Evolutionary conservation across 2,329 filamentous ascomycete genomes (phyloP), one percentile per base, ranked within the genome.

Genomic region (Diplodia mutila): DNA sequence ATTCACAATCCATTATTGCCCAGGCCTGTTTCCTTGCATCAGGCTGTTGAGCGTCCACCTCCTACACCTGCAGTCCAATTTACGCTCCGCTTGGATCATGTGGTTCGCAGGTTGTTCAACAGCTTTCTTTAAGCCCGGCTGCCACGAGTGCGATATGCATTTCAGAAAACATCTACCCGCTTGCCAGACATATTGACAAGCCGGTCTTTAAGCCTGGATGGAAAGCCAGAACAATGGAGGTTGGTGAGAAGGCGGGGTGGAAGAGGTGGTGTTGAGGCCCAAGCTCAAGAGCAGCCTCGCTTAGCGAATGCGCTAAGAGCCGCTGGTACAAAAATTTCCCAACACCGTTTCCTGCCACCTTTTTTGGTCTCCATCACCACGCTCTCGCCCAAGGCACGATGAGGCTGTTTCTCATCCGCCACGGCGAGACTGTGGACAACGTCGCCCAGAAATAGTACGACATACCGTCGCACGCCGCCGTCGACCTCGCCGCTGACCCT

Each of bases 401-500:
- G 86, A 85, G 84, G 75, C 78, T 97, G 66, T 88, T 93, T 74
- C 85, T 97, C 73, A 88, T 97, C 74, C 89, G 93, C 67, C 93
- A 97, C 83, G 93, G 90, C 75, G 93, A 97, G 81, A 94, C 92
- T 18, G 91, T 96, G 71, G 91, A 97, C 80, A 97, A 97, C 78
- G 90, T 95, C 68, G 90, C 90, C 49, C 86, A 89, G 66, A 80
- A 92, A 69, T 94, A 91, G 90, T 92, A 83, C 69, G 69, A 66
- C 71, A 73, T 68, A 68, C 61, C 64, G 42, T 57, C 53, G 39
- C 9, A 1, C 14, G 3, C 18, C 14, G 16, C 37, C 29, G 54
- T 66, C 18, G 16, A 23, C 18, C 2, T n/a, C 51, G 57, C 61
- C 27, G 66, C 75, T 79, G 70, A 81, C 71, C 54, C 46, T 63